Percentiles rank a stretch among this genome's conserved stretches.
Conservation (phyloP, 2,329 filamentous ascomycete species). For the Verticillium albo-atrum region DNA sequence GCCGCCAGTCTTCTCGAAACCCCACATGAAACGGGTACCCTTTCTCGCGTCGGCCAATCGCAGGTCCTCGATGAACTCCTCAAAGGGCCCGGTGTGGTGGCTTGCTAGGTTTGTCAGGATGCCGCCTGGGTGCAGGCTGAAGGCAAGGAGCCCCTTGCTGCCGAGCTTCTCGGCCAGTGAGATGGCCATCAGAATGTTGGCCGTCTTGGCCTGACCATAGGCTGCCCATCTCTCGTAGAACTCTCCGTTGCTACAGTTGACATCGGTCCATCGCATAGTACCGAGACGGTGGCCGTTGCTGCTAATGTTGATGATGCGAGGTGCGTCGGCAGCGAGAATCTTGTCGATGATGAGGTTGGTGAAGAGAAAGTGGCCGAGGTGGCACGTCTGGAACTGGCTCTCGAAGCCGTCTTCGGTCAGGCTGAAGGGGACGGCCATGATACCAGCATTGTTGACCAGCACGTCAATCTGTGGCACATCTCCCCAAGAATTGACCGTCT, state of each 20-base stretch:
- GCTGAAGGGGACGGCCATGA: constrained; percentile 30
- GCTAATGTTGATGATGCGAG: constrained; percentile 37
- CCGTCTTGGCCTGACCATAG: constrained; percentile 22
- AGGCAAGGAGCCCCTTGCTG: constrained; percentile 16
- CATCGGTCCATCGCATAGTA: constrained; percentile 37
- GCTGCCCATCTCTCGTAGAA: constrained; percentile 19
- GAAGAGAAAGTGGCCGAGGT: constrained; percentile 33
- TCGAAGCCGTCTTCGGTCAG: constrained; percentile 33
- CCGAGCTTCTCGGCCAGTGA: constrained; percentile 26
- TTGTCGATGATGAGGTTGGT: constrained; percentile 31
- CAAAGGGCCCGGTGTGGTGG: background rate
- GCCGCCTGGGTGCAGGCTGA: constrained; percentile 29
- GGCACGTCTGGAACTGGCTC: constrained; percentile 29
- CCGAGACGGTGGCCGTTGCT: constrained; percentile 37
- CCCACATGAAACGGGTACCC: background rate
- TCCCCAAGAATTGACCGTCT: constrained; percentile 24
- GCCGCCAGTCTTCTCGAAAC: constrained; percentile 16
- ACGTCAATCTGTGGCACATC: constrained; percentile 31
- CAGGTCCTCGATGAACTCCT: background rate
- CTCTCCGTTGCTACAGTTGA: constrained; percentile 29
- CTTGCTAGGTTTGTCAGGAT: constrained; percentile 13
- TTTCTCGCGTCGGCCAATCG: constrained; percentile 9
- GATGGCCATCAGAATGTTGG: constrained; percentile 23
- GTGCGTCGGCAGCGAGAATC: constrained; percentile 16
- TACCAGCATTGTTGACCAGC: constrained; percentile 37